These are phyloP conservation scores for Gaertneriomyces semiglobifer DNA, from an alignment of 192 early-diverging fungal genomes.

Conservation along the genomic window DNA sequence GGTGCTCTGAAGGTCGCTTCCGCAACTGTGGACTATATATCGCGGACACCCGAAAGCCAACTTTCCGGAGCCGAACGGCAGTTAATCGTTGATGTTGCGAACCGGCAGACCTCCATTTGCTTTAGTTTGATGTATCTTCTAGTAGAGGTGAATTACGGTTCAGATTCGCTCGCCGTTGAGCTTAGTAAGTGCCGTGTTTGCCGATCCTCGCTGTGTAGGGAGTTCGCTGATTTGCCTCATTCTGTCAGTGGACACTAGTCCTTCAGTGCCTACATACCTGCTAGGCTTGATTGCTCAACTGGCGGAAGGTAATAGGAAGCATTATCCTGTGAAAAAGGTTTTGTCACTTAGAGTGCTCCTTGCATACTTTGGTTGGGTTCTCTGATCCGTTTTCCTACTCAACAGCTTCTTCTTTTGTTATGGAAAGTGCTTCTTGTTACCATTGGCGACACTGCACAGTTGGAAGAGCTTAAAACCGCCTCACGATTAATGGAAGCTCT, in stretches of 20 bases:
- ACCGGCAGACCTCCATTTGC: slow-evolving; percentile 42
- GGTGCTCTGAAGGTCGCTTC: slow-evolving; percentile 57
- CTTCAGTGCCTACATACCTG: slow-evolving; percentile 52
- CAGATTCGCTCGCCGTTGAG: slow-evolving; percentile 49
- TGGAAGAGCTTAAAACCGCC: slow-evolving; percentile 48
- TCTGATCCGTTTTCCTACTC: not conserved
- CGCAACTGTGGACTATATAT: slow-evolving; percentile 45
- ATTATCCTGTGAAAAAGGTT: slow-evolving; percentile 70
- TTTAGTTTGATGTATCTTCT: slow-evolving; percentile 67
- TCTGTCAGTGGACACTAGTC: slow-evolving; percentile 15
- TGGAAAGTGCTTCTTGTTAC: slow-evolving; percentile 67
- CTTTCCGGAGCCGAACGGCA: slow-evolving; percentile 21
- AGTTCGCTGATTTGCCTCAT: not conserved
- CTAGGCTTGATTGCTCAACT: slow-evolving; percentile 65
- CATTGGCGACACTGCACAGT: slow-evolving; percentile 52
- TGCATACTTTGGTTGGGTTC: not conserved
- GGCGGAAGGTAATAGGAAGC: slow-evolving; percentile 65
- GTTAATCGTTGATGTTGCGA: slow-evolving; percentile 39
- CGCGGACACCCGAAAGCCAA: slow-evolving; percentile 18
- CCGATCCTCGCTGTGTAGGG: no score
- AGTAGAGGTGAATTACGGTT: slow-evolving; percentile 49
- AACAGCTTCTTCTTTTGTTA: slow-evolving; percentile 60
- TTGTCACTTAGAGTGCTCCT: not conserved
- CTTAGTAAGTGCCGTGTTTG: slow-evolving; percentile 35
- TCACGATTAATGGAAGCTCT: slow-evolving; percentile 50